A percentile compares a stretch with the other conserved stretches of the same genome.
These are phyloP conservation scores for Dioscorea dumetorum DNA, from an alignment of 106 monocot genomes.

Conservation along the genomic window DNA sequence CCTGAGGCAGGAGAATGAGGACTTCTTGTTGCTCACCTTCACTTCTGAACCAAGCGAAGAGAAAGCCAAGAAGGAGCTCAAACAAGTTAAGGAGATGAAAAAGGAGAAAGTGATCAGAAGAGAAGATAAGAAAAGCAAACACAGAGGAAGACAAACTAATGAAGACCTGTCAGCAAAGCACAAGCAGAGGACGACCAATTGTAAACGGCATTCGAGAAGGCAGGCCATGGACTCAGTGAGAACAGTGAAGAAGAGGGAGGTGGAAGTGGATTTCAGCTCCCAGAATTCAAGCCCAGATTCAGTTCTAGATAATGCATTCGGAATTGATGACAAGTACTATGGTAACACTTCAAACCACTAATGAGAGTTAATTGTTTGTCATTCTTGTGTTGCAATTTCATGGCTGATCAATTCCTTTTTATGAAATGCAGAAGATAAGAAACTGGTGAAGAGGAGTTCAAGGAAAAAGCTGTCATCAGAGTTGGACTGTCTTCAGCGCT, in stretches of 20 bases:
- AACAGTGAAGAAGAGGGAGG: not conserved
- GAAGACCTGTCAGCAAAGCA: not conserved
- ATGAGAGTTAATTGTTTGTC: not conserved
- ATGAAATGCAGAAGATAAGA: conserved; percentile 17
- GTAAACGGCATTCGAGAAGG: not conserved
- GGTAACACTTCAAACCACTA: not conserved
- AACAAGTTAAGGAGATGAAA: not conserved
- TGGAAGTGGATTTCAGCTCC: conserved; percentile 1
- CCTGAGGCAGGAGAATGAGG: conserved; percentile 15
- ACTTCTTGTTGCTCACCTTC: conserved; percentile 28
- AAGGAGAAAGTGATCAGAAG: not conserved
- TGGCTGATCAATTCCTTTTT: not conserved
- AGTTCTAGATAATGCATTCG: conserved; percentile 17
- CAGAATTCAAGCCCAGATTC: conserved; percentile 62
- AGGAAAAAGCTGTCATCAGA: conserved; percentile 27
- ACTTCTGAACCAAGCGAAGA: not conserved
- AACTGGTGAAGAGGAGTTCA: conserved; percentile 8
- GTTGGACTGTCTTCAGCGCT: conserved; percentile 2
- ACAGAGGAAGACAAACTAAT: not conserved
- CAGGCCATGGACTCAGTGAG: not conserved
- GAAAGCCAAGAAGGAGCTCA: not conserved
- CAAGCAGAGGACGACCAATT: not conserved
- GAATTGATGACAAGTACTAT: conserved; percentile 1
- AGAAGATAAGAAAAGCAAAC: not conserved
- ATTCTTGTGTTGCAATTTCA: too few species aligned